Evolutionary conservation across 1,284 basidiomycete genomes (phyloP).

Genomic region (Sporisorium reilianum): DNA sequence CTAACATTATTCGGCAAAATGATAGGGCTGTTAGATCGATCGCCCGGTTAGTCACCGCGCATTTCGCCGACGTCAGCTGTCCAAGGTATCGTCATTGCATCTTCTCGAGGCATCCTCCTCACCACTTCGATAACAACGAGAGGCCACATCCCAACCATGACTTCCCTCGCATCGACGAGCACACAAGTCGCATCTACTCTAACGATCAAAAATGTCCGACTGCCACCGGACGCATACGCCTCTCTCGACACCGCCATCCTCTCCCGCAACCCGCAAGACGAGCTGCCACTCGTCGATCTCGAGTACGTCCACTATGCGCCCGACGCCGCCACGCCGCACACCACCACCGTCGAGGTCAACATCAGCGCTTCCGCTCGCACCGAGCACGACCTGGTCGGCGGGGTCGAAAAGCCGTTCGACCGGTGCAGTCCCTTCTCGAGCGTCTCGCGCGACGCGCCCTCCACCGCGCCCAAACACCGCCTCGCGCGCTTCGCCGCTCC

Average conservation of each 20-base stretch:
- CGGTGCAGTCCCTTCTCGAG: conserved; percentile 6
- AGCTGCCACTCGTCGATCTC: conserved; percentile 22
- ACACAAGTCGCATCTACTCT: not conserved
- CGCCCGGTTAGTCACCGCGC: not conserved
- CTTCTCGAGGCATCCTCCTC: too few relatives aligned
- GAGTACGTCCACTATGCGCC: conserved; percentile 15
- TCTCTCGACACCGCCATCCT: not conserved
- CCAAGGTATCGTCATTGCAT: not conserved
- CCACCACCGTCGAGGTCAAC: conserved; percentile 11
- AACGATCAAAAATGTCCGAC: conserved; percentile 18
- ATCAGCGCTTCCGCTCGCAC: not conserved
- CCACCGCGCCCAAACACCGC: not conserved
- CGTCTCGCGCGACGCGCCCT: not conserved
- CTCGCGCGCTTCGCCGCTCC: conserved; percentile 8
- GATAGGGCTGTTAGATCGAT: not conserved
- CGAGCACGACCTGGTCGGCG: not conserved
- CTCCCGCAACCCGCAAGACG: not conserved
- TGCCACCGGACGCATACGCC: conserved; percentile 17
- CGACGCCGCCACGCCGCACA: not conserved
- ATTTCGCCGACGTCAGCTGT: conserved; percentile 21
- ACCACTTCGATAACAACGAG: too few relatives aligned
- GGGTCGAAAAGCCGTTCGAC: not conserved
- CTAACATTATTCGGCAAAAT: conserved; percentile 7
- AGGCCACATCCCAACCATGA: not conserved
- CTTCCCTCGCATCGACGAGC: not conserved